Percentiles rank a stretch among this genome's conserved stretches.
These are phyloP conservation scores for Hypericum androsaemum DNA, from an alignment of 345 rosid genomes.

Conservation along the genomic window DNA sequence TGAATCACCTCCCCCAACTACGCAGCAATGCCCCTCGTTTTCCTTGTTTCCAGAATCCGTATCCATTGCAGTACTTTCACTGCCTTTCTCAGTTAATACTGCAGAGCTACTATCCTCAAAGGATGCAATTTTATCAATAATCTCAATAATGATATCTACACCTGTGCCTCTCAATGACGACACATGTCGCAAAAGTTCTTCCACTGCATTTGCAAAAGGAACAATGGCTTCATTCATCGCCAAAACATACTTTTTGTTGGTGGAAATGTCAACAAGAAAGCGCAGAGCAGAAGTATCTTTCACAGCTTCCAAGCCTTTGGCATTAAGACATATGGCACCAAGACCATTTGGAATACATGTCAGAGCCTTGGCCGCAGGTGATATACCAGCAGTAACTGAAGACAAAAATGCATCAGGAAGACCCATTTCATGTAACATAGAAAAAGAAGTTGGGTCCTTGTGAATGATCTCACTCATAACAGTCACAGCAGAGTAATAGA, in stretches of 20 bases:
- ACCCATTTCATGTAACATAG: conserved; percentile 69
- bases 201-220: conserved; percentile 90
- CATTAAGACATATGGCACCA: conserved; percentile 89
- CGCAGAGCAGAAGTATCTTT: conserved; percentile 71
- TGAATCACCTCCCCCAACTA: conserved; percentile 37
- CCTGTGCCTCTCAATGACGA: conserved; percentile 72
- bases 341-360: conserved; percentile 89
- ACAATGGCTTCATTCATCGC: conserved; percentile 93
- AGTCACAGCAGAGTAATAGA: conserved; percentile 88
- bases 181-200: conserved; percentile 93
- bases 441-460: conserved; percentile 87
- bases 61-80: conserved; percentile 68
- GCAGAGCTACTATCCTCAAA: conserved; percentile 37
- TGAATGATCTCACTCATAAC: conserved; percentile 96
- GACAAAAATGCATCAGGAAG: conserved; percentile 89
- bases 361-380: conserved; percentile 92
- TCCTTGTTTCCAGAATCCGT: conserved; percentile 71
- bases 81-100: conserved; percentile 40
- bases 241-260: conserved; percentile 74
- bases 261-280: conserved; percentile 74
- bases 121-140: conserved; percentile 67
- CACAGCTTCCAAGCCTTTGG: conserved; percentile 84
- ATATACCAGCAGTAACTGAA: conserved; percentile 71
- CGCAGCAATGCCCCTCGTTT: conserved; percentile 32
- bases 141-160: conserved; percentile 83